Base-by-base conservation (phyloP, 192 early-diverging fungal species). In the Coemansia sp. region DNA sequence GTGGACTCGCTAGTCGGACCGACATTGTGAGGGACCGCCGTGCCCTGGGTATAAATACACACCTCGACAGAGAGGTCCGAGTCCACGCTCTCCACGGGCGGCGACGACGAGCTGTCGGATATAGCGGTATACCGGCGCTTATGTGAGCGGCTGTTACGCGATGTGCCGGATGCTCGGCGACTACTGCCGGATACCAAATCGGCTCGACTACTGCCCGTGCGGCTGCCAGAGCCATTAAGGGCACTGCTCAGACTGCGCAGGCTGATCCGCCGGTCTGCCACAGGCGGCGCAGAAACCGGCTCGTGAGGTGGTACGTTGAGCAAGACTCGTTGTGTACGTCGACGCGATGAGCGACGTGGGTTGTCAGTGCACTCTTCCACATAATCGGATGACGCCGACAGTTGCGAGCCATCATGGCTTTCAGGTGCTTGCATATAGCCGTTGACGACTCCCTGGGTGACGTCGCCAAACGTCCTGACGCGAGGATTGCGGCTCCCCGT, bases 21-120 rank as follows among this genome's bases (percentile, higher is more conserved):
- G 8, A 3, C 47, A n/a, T 56, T 31, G 26, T 61, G 59, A 25
- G 64, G 64, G 6, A 66, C 64, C 12, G 65, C 52, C 5, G 74
- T 63, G 16, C 74, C 74, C 12, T 41, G 34, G 2, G 68, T 76
- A 38, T 36, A 63, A 23, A 70, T 63, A 14, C 68, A 62, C 21
- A 66, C 74, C 36, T 76, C 74, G 28, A 65, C 66, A n/a, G 37
- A 43, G 20, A 70, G 64, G 3, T 45, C 55, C 8, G 74, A 76
- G 20, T 65, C 68, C 10, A 67, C 25, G 53, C 64, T 62, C 28
- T 25, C 42, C 37, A 37, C 42, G 5, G 28, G 55, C 3, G 58
- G 18, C 25, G 50, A 61, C 43, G 65, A 37, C 38, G 59, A 55
- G 33, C 67, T 62, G 12, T 45, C 52, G 11, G 55, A 14, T 25